Percentiles rank a stretch among this genome's conserved stretches.
These are phyloP conservation scores for Thermomucor indicae-seudaticae DNA, from an alignment of 371 early-diverging fungal genomes.

Conservation along the genomic window DNA sequence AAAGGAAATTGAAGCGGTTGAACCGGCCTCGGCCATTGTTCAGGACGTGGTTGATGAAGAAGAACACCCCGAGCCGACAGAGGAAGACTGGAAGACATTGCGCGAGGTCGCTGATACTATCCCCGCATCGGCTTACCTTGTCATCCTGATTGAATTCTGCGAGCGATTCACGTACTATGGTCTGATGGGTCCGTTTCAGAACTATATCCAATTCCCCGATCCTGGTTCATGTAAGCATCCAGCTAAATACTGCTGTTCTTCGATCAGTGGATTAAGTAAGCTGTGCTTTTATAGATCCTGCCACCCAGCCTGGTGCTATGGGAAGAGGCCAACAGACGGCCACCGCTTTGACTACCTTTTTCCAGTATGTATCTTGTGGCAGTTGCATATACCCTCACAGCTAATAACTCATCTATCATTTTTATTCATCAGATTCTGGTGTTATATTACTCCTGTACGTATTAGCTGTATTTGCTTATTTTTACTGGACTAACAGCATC, in stretches of 20 bases:
- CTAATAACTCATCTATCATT: neutral
- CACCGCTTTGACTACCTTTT: conserved; percentile 69
- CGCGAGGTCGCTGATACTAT: conserved; percentile 36
- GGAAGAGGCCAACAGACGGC: conserved; percentile 53
- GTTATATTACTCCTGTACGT: conserved; percentile 73
- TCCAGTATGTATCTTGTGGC: conserved; percentile 29
- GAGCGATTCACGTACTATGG: conserved; percentile 81
- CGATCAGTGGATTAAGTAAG: neutral
- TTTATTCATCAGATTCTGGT: conserved; percentile 47
- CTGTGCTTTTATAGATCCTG: conserved; percentile 24
- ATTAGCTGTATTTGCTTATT: neutral
- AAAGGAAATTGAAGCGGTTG: neutral
- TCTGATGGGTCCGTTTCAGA: conserved; percentile 65
- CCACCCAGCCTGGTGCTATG: conserved; percentile 42
- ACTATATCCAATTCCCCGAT: conserved; percentile 51
- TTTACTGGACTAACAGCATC: neutral
- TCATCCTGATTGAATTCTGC: conserved; percentile 45
- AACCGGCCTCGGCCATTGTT: neutral
- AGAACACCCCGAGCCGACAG: conserved; percentile 34
- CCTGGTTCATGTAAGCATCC: conserved; percentile 28
- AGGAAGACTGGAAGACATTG: conserved; percentile 33
- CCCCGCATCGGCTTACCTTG: conserved; percentile 39
- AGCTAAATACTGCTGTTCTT: neutral
- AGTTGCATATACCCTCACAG: neutral
- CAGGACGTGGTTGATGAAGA: neutral